phyloP scores from a whole-genome alignment of 2,329 filamentous ascomycete species.

The Alternaria panax region DNA sequence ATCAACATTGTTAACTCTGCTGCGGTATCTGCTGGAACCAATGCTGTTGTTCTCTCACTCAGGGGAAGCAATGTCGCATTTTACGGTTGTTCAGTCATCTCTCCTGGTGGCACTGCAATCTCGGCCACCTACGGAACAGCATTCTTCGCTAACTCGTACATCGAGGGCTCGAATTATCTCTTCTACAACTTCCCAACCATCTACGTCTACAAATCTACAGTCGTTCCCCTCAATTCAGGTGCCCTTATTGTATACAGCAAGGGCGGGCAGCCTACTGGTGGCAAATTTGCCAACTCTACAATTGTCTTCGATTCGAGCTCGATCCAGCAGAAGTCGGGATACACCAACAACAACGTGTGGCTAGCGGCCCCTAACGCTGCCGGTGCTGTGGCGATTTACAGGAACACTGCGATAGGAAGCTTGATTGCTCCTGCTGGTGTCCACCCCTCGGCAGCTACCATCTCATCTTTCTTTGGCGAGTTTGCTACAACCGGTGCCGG shows the following conservation, averaged over 20 bases:
- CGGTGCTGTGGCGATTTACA: constrained; percentile 53
- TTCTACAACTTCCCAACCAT: constrained; percentile 53
- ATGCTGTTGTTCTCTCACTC: constrained; percentile 38
- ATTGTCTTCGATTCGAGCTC: constrained; percentile 53
- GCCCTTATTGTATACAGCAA: constrained; percentile 53
- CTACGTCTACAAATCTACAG: constrained; percentile 55
- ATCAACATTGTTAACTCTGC: constrained; percentile 50
- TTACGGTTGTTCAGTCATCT: constrained; percentile 56
- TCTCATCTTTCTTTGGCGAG: constrained; percentile 51
- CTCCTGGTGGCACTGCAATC: constrained; percentile 45
- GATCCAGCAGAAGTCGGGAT: constrained; percentile 42
- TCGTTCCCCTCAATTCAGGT: constrained; percentile 49
- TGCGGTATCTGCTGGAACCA: constrained; percentile 26
- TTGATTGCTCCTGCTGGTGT: constrained; percentile 52
- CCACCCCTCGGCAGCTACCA: constrained; percentile 31
- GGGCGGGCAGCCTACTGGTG: constrained; percentile 32
- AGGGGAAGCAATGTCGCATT: constrained; percentile 53
- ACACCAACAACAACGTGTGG: constrained; percentile 53
- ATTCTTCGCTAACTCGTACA: constrained; percentile 55
- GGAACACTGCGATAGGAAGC: constrained; percentile 49
- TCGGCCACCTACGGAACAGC: constrained; percentile 43
- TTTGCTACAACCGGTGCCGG: constrained; percentile 53
- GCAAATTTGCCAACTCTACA: constrained; percentile 47
- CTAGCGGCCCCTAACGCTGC: constrained; percentile 53
- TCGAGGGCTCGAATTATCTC: constrained; percentile 55